Conservation (phyloP, 805 yeast species). For the Barnettozyma siamensis region DNA sequence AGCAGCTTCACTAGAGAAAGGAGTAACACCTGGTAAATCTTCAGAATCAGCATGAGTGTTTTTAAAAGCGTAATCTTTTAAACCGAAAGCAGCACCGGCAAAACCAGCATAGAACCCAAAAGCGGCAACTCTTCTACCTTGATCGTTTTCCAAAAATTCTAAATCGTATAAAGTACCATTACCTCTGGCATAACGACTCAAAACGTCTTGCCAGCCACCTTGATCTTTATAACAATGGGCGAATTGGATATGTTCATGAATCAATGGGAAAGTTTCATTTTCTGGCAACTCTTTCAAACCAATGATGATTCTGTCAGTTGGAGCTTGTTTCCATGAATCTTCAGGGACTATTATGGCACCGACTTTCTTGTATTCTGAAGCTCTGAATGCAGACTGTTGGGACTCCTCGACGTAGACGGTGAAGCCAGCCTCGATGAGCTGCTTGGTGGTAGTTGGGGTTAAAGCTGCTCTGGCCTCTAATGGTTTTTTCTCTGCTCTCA, state of each 20-base stretch:
- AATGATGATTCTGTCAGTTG: slow-evolving; percentile 79
- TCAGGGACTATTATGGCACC: slow-evolving; percentile 90
- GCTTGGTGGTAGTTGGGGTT: slow-evolving; percentile 86
- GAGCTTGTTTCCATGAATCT: slow-evolving; percentile 92
- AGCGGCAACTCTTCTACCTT: slow-evolving; percentile 98
- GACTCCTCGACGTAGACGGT: slow-evolving; percentile 84
- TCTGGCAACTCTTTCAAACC: slow-evolving; percentile 97
- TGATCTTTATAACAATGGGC: slow-evolving; percentile 99
- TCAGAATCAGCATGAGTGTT: slow-evolving; percentile 62
- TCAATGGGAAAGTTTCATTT: slow-evolving; percentile 79
- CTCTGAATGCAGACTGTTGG: slow-evolving; percentile 72
- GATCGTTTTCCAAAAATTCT: slow-evolving; percentile 89
- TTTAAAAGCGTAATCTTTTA: slow-evolving; percentile 91
- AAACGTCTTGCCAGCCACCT: slow-evolving; percentile 93
- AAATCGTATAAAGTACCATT: slow-evolving; percentile 87
- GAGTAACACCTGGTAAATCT: slow-evolving; percentile 73
- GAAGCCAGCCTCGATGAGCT: slow-evolving; percentile 81
- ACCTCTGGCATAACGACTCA: slow-evolving; percentile 85
- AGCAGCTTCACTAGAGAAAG: slow-evolving; percentile 74
- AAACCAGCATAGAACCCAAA: slow-evolving; percentile 99
- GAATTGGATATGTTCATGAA: slow-evolving; percentile 95
- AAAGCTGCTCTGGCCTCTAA: slow-evolving; percentile 95
- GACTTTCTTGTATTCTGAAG: slow-evolving; percentile 66
- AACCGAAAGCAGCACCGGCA: slow-evolving; percentile 98
- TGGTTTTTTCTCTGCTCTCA: slow-evolving; percentile 97